Evolutionary conservation across 2,329 filamentous ascomycete species (phyloP), one percentile per base, ranked within the genome.

Genomic region (Neofusicoccum sp.): DNA sequence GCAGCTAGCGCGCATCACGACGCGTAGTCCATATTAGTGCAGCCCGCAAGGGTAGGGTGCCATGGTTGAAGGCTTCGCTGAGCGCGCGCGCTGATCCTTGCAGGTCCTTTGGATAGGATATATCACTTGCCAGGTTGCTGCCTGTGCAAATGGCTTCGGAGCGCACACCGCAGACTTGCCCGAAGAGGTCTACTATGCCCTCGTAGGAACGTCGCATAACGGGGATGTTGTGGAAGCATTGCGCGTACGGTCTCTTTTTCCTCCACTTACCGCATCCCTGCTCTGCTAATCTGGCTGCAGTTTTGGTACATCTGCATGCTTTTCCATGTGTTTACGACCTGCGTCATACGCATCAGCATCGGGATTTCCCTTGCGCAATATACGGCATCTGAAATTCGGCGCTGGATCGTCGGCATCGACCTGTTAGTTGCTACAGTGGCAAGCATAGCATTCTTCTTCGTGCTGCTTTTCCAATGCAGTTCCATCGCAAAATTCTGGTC

Each of bases 151-250:
- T 24, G 58, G 58, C 16, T 36, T 60, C 3, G 58, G 58, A 30
- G 58, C 30, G 4, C 58, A 60, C 16, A 54, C 47, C 1, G 31
- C 28, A 24, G 40, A 60, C 30, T 30, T 60, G 9, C 47, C 12
- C 20, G 11, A 40, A 16, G 14, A 34, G 2, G 16, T 31, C 8
- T 26, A 44, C 16, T 60, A 53, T 8, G 40, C 36, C 9, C 24
- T 43, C 40, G 47, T 44, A 12, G 58, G 58, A 28, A 60, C 45
- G 3, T 34, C 47, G 9, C 45, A 60, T 20, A 43, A 60, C 4
- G 58, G 58, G 30, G 58, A 60, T 20, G 58, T 60, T n/a, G 58
- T 53, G 12, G 58, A 53, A 30, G 58, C 58, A 7, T 38, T 60
- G 11, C 45, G 48, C 7, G 58, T 53, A 28, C 20, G 43, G 9